Evolutionary conservation across 2,329 filamentous ascomycete genomes (phyloP).

Genomic region (Microdochium nivale): DNA sequence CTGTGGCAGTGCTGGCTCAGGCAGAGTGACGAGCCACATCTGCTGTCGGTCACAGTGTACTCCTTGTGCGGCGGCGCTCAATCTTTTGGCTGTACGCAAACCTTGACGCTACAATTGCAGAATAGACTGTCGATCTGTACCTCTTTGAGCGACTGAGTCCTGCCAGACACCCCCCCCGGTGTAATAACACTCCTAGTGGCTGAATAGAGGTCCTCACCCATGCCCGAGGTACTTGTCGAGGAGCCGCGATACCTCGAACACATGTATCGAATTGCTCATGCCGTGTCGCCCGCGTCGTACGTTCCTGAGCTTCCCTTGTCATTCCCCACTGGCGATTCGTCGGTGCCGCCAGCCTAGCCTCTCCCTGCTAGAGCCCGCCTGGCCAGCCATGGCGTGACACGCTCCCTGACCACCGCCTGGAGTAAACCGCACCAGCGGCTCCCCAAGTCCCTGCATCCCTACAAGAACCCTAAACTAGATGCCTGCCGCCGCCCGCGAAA

Average conservation of each 20-base stretch:
- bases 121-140: background rate
- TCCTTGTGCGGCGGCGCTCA: background rate
- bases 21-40: background rate
- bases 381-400: too few species aligned
- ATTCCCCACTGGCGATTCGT: background rate
- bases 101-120: background rate
- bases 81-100: background rate
- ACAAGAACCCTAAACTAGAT: background rate
- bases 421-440: background rate
- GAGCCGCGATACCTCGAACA: background rate
- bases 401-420: background rate
- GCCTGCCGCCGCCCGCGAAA: background rate
- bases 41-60: background rate
- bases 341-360: background rate
- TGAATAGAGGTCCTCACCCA: background rate
- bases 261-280: background rate
- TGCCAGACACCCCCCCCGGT: background rate
- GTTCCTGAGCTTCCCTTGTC: background rate
- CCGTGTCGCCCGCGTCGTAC: background rate
- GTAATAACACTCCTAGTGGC: background rate
- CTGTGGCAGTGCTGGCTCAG: background rate
- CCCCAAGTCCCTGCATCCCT: background rate
- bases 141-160: background rate
- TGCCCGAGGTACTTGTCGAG: background rate
- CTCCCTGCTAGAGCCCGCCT: too few species aligned